Evolutionary conservation across 2,329 filamentous ascomycete genomes (phyloP), one percentile per base, ranked within the genome.

Genomic region (Pseudogymnoascus sp.): DNA sequence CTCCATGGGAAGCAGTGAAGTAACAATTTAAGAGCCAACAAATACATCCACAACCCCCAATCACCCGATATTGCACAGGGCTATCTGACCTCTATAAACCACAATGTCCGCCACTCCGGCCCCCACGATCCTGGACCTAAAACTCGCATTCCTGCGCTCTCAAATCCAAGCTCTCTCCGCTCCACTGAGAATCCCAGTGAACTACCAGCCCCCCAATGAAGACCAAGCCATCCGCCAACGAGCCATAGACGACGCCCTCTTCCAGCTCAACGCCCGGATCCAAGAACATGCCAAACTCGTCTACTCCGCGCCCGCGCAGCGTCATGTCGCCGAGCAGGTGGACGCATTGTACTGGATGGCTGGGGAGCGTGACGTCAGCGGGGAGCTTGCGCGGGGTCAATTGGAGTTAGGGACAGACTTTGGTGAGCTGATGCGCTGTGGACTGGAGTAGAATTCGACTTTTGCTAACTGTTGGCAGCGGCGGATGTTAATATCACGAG

Each of bases 241-340:
- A 64, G 74, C 77, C 18, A 75, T 87, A 63, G 81, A 86, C 67
- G 83, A 86, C 65, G 83, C 79, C 11, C 72, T 87, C 4, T 76
- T 77, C 66, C 79, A 79, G 42, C 77, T 89, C 11, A 89, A 89
- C 70, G 81, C 85, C 65, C 75, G 79, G 14, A 75, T 90, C 12
- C 81, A 82, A 67, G 84, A 87, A 67, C 88, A 91, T 72, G 81
- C 81, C 31, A 83, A 82, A 37, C 81, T 85, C 63, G 84, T 85
- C 4, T 90, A 90, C 72, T 81, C 85, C 14, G 82, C 86, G 0
- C 85, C 88, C 68, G 86, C 87, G n/a, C 84, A 82, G 61, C 82
- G 87, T 37, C 86, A 89, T 69, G 82, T 91, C 16, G 87, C 88
- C 1, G 87, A 90, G 76, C 88, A 91, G 75, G 84, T 91, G 44